Evolutionary conservation across 495 filamentous ascomycete species (phyloP).

Genomic region (Geoglossum glabrum): DNA sequence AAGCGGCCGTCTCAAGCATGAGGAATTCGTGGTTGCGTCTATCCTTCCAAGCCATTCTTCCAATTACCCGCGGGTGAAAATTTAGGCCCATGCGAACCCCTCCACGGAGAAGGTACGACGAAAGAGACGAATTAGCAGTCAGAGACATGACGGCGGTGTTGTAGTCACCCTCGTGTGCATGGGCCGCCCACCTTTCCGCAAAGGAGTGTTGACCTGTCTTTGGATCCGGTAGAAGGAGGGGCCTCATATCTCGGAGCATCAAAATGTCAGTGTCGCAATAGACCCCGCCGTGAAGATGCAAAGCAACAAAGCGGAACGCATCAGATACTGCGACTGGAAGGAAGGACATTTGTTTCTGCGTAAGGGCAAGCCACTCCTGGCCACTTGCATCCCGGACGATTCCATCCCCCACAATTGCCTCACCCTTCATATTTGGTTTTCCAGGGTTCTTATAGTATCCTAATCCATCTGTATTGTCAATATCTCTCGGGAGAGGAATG

Average conservation of each 20-base stretch:
- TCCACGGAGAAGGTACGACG: conserved; percentile 32
- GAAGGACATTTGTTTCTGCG: conserved; percentile 30
- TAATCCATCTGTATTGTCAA: conserved; percentile 20
- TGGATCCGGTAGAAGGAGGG: conserved; percentile 24
- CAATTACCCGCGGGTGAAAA: conserved; percentile 34
- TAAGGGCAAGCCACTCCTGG: conserved; percentile 30
- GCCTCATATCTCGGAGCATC: conserved; percentile 34
- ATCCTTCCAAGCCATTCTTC: conserved; percentile 36
- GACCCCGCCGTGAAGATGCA: conserved; percentile 33
- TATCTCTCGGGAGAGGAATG: conserved; percentile 27
- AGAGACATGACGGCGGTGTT: conserved; percentile 38
- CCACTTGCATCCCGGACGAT: conserved; percentile 25
- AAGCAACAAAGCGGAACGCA: conserved; percentile 30
- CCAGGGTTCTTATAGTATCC: conserved; percentile 23
- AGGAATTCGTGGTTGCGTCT: conserved; percentile 28
- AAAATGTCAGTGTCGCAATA: conserved; percentile 41
- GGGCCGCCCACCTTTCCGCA: conserved; percentile 36
- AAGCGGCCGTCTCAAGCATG: conserved; percentile 36
- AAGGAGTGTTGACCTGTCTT: conserved; percentile 25
- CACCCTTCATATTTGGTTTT: conserved; percentile 19
- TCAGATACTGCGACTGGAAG: conserved; percentile 3
- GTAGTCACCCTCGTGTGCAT: conserved; percentile 31
- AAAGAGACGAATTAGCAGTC: conserved; percentile 32
- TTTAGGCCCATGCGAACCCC: conserved; percentile 38
- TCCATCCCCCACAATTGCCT: conserved; percentile 26